Evolutionary conservation across 805 yeast genomes (phyloP), one percentile per base, ranked within the genome.

Genomic region (Starmerella stellata): DNA sequence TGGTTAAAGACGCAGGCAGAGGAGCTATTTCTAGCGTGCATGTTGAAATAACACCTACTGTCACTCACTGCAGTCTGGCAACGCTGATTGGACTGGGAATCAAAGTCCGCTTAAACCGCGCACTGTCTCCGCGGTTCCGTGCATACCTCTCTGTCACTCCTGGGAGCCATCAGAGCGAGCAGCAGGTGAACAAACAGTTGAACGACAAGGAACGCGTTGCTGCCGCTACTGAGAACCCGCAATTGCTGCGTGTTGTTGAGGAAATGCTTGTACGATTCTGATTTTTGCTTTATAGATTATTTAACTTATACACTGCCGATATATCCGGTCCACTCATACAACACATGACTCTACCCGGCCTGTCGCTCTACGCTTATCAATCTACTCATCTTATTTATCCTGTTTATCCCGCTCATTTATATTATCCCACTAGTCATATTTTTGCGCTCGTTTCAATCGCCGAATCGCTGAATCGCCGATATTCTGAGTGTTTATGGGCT

Each of bases 171-270:
- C 95, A 90, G 57, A 79, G 93, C 54, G 98, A 90, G 55, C 71
- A 70, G 47, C 98, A 90, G 55, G 96, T 90, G 18, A 90, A 90
- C 59, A 87, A 87, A 55, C 99, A 90, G 60, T 67, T 90, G 43
- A 90, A 90, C 53, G 99, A 90, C 55, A 90, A 90, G 60, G 99
- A 90, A 59, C 65, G 99, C 44, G 95, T 90, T 0, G 92, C 94
- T 24, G 98, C 98, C 21, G 99, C 99, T 0, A 85, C 96, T 58
- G 98, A 90, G 53, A 90, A 90, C 52, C 93, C 79, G 41, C 98
- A 90, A 61, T 63, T 90, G 32, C 61, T 85, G 30, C 69, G 74
- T 23, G 99, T 90, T n/a, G 78, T 90, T 29, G 78, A 83, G 48
- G 82, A 78, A 45, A 90, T 90, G 99, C 66, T 90, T 41, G 68